These are phyloP conservation scores for Candida mesenterica DNA, from an alignment of 1,139 yeast species.

Conservation along the genomic window DNA sequence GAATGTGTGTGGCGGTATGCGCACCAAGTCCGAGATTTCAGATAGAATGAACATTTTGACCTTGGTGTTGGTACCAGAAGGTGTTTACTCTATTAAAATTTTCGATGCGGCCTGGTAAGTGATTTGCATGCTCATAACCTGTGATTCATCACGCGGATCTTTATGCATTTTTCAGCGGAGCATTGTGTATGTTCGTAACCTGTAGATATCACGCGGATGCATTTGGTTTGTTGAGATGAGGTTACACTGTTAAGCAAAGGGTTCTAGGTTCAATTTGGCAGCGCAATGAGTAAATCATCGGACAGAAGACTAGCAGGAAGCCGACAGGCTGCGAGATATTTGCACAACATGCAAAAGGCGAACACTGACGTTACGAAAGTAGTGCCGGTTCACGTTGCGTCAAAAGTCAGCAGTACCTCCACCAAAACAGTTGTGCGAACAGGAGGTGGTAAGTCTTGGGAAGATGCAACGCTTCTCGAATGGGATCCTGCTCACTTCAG, in stretches of 20 bases:
- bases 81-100: not conserved
- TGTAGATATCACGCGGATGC: no score
- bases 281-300: constrained; percentile 38
- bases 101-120: no score
- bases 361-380: not conserved
- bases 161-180: no score
- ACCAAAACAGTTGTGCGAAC: constrained; percentile 36
- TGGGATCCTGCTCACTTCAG: constrained; percentile 73
- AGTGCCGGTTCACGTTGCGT: no score
- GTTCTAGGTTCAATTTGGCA: no score
- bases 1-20: constrained; percentile 86
- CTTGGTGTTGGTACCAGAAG: not conserved
- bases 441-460: constrained; percentile 50
- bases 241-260: no score
- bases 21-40: constrained; percentile 74
- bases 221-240: no score
- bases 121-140: no score
- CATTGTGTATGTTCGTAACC: no score
- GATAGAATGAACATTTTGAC: constrained; percentile 76
- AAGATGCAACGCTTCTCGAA: constrained; percentile 41
- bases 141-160: no score
- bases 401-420: no score
- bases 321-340: constrained; percentile 40
- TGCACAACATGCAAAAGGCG: constrained; percentile 24
- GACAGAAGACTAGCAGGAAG: constrained; percentile 55